These are phyloP conservation scores for Ogataea neopini DNA, from an alignment of 805 yeast species.

Conservation along the genomic window DNA sequence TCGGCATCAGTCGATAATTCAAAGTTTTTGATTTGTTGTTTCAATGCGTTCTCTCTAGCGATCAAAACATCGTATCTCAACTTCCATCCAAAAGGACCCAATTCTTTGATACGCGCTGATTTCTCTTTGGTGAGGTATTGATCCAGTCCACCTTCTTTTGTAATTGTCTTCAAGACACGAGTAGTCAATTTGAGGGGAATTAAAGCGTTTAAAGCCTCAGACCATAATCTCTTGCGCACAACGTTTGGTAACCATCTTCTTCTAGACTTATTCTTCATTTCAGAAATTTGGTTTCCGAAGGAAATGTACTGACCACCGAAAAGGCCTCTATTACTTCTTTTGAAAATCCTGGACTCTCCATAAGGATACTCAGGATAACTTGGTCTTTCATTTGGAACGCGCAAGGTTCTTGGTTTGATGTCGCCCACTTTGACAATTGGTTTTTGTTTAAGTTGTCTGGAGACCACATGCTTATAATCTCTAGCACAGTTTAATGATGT, in stretches of 20 bases:
- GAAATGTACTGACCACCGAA: constrained; percentile 86
- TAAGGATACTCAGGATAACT: constrained; percentile 70
- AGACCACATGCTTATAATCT: constrained; percentile 43
- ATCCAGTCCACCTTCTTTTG: constrained; percentile 94
- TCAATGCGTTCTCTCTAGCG: constrained; percentile 41
- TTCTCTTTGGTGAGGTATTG: constrained; percentile 84
- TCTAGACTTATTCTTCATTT: constrained; percentile 68
- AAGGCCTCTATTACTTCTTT: constrained; percentile 83
- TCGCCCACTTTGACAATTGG: constrained; percentile 57
- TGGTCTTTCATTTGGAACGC: constrained; percentile 45
- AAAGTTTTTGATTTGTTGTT: constrained; percentile 37
- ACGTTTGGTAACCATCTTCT: constrained; percentile 83
- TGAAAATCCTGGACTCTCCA: constrained; percentile 75
- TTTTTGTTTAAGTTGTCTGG: constrained; percentile 45
- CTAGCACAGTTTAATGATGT: constrained; percentile 26
- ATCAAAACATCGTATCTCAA: constrained; percentile 73
- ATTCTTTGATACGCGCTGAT: constrained; percentile 85
- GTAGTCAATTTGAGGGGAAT: constrained; percentile 69
- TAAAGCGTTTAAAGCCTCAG: constrained; percentile 65
- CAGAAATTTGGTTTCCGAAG: constrained; percentile 77
- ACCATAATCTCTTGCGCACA: constrained; percentile 75
- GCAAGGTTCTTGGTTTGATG: constrained; percentile 40
- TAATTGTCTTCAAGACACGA: constrained; percentile 80
- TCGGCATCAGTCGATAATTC: constrained; percentile 35
- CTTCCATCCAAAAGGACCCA: constrained; percentile 92